These are phyloP conservation scores for Orychophragmus violaceus DNA, from an alignment of 345 rosid species.

Conservation along the genomic window DNA sequence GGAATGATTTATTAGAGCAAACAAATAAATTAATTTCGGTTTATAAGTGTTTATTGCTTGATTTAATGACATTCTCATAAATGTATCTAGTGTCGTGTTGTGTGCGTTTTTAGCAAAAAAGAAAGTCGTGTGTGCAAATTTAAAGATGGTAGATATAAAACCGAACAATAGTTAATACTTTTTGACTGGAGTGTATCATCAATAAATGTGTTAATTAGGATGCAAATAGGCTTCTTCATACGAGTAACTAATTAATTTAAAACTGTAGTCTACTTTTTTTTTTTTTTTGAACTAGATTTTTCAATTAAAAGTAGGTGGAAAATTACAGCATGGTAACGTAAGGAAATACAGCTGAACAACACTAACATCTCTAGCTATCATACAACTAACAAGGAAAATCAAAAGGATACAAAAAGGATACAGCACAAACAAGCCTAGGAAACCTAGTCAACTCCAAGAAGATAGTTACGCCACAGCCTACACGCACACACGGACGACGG, in stretches of 20 bases:
- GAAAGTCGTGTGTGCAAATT: constrained; percentile 10
- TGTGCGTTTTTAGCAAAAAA: constrained; percentile 10
- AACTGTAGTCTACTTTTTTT: neutral
- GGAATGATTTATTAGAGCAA: neutral
- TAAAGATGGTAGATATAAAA: constrained; percentile 2
- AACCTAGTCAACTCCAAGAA: too few relatives aligned
- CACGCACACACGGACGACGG: too few relatives aligned
- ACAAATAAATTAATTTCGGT: constrained; percentile 2
- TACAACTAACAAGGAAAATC: too few relatives aligned
- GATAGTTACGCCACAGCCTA: too few relatives aligned
- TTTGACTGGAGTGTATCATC: constrained; percentile 23
- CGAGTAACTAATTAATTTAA: neutral
- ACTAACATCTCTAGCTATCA: too few relatives aligned
- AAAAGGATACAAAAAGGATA: too few relatives aligned
- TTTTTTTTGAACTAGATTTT: too few relatives aligned
- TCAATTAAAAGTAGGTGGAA: too few relatives aligned
- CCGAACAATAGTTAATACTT: constrained; percentile 20
- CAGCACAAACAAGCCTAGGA: too few relatives aligned
- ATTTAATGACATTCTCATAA: neutral
- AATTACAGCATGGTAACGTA: too few relatives aligned
- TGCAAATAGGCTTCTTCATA: neutral
- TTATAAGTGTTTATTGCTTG: neutral
- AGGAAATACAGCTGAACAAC: too few relatives aligned
- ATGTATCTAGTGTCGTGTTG: neutral
- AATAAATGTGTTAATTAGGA: constrained; percentile 9